Percentiles rank a stretch among this genome's conserved stretches.
phyloP scores from a whole-genome alignment of 768 basidiomycete species.

The Naganishia randhawae region DNA sequence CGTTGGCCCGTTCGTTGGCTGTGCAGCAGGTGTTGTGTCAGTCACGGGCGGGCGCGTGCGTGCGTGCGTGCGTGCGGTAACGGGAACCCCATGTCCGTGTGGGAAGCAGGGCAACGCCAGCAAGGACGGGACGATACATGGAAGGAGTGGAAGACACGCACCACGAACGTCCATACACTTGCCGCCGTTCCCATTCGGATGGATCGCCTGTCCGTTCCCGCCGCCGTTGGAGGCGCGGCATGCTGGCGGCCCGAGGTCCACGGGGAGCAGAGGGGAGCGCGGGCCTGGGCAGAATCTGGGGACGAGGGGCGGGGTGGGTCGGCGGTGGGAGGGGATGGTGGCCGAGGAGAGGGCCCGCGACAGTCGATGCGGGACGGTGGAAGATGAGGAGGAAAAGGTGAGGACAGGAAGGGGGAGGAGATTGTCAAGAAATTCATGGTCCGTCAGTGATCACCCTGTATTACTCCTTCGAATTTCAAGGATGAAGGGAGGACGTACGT shows the following conservation, averaged over 20 bases:
- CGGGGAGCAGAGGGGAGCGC: neutral
- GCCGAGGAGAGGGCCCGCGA: no score
- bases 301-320: neutral
- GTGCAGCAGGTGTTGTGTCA: no score
- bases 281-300: neutral
- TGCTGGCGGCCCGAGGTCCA: neutral
- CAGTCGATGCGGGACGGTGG: neutral
- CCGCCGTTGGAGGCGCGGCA: neutral
- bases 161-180: conserved; percentile 37
- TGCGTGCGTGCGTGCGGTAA: no score
- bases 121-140: no score
- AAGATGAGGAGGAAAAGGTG: neutral
- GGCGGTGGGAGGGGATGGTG: no score
- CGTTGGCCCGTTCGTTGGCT: conserved; percentile 26
- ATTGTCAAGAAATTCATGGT: no score
- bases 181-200: conserved; percentile 33
- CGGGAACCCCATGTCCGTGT: no score
- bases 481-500: neutral
- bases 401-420: neutral
- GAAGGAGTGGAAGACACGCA: neutral
- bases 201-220: conserved; percentile 27
- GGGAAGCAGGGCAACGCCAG: neutral
- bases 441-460: no score
- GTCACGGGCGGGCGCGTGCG: no score
- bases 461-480: no score